Conservation (phyloP, 2,329 filamentous ascomycete genomes). For the Conoideocrella luteorostrata region DNA sequence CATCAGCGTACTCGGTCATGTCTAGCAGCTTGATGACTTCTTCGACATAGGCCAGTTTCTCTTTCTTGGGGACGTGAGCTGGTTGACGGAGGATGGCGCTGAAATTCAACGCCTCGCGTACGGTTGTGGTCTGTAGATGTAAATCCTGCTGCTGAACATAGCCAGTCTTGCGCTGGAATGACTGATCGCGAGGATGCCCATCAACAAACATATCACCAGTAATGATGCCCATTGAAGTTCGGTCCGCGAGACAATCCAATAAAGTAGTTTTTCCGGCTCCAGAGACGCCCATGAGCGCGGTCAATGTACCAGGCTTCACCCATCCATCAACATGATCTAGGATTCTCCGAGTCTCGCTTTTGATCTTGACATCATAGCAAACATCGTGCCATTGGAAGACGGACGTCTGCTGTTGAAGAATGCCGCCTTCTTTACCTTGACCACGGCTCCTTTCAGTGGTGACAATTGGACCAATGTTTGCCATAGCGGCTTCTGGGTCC, state of each 20-base stretch:
- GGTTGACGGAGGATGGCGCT: slow-evolving; percentile 82
- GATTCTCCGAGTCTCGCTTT: slow-evolving; percentile 66
- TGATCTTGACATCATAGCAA: slow-evolving; percentile 73
- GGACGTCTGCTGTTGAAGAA: slow-evolving; percentile 54
- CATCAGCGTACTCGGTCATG: slow-evolving; percentile 86
- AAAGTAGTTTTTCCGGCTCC: slow-evolving; percentile 94
- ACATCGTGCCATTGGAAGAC: slow-evolving; percentile 84
- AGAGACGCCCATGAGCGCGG: slow-evolving; percentile 84
- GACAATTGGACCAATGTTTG: slow-evolving; percentile 41
- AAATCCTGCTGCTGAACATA: slow-evolving; percentile 93
- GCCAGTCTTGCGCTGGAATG: slow-evolving; percentile 87
- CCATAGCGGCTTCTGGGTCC: slow-evolving; percentile 49
- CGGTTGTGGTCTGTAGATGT: slow-evolving; percentile 76
- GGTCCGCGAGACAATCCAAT: slow-evolving; percentile 76
- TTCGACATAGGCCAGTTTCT: slow-evolving; percentile 83
- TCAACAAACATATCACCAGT: slow-evolving; percentile 72
- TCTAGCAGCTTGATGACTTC: slow-evolving; percentile 87
- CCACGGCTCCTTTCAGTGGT: slow-evolving; percentile 36
- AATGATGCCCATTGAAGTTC: slow-evolving; percentile 84
- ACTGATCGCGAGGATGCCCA: slow-evolving; percentile 62
- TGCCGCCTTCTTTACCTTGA: slow-evolving; percentile 32
- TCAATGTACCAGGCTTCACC: slow-evolving; percentile 88
- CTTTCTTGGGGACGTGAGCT: slow-evolving; percentile 59
- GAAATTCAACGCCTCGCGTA: slow-evolving; percentile 82
- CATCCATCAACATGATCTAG: slow-evolving; percentile 84